Evolutionary conservation across 2,329 filamentous ascomycete genomes (phyloP).

Genomic region (Fusarium liriodendri): DNA sequence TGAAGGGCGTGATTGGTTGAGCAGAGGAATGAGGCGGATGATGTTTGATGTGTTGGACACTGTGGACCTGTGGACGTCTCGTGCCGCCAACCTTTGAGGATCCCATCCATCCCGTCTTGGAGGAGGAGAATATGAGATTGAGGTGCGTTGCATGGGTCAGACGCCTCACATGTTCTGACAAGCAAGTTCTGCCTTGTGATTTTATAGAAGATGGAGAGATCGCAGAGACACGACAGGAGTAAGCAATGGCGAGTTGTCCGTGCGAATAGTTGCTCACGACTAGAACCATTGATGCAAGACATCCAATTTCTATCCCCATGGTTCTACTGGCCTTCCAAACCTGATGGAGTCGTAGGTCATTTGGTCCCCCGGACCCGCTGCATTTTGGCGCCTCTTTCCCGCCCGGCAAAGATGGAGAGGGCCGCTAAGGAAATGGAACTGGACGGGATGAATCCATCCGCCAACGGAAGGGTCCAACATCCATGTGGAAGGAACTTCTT

Average conservation of each 20-base stretch:
- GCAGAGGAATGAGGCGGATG: not conserved
- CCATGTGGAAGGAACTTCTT: not conserved
- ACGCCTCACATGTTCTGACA: not conserved
- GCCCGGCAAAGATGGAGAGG: not conserved
- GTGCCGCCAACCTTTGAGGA: slow-evolving; percentile 4
- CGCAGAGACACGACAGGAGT: not conserved
- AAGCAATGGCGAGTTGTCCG: not conserved
- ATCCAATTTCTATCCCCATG: not conserved
- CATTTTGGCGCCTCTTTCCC: not conserved
- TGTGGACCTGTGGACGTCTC: slow-evolving; percentile 6
- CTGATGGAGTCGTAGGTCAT: not conserved
- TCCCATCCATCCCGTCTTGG: not conserved
- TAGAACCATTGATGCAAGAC: not conserved
- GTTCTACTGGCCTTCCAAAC: not conserved
- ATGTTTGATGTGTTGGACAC: slow-evolving; percentile 2
- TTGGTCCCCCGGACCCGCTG: slow-evolving; percentile 1
- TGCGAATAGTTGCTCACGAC: not conserved
- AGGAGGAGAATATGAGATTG: not conserved
- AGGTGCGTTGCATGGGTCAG: not conserved
- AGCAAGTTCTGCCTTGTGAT: not conserved
- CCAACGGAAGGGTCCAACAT: not conserved
- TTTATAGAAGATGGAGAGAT: not conserved
- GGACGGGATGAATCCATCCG: not conserved
- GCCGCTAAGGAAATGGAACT: not conserved
- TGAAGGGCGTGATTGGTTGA: not conserved